Conservation (phyloP, 192 early-diverging fungal species). For the Coemansia sp. region DNA sequence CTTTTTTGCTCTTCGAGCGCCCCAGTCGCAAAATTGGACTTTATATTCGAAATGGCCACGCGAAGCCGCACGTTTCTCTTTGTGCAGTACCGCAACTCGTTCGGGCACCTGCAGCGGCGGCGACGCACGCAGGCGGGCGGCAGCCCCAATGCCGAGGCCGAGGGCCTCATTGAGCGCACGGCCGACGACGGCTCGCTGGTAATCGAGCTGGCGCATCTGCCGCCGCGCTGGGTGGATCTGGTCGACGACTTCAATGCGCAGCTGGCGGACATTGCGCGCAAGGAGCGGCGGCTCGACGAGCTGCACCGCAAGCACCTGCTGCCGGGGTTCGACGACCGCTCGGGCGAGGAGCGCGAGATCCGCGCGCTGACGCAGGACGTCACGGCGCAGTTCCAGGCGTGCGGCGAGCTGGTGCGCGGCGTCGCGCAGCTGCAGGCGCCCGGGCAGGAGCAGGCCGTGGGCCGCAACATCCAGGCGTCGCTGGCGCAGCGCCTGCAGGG, state of each 20-base stretch:
- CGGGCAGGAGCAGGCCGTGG: constrained; percentile 63
- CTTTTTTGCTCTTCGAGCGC: no score
- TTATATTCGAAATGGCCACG: constrained; percentile 62
- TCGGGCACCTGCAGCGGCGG: constrained; percentile 59
- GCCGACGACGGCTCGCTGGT: constrained; percentile 74
- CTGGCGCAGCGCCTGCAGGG: constrained; percentile 90
- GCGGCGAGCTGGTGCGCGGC: constrained; percentile 74
- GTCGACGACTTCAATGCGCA: constrained; percentile 81
- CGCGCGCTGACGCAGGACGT: constrained; percentile 78
- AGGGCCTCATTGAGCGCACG: constrained; percentile 55
- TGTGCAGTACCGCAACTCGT: constrained; percentile 89
- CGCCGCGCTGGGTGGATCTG: constrained; percentile 91
- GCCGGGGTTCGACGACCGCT: constrained; percentile 91
- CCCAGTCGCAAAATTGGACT: neutral
- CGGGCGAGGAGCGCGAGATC: constrained; percentile 74
- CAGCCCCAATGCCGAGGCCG: constrained; percentile 22
- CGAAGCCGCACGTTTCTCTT: constrained; percentile 88
- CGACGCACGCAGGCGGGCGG: constrained; percentile 19
- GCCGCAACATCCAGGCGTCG: constrained; percentile 83
- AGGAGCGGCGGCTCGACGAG: constrained; percentile 59
- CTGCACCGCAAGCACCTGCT: constrained; percentile 86
- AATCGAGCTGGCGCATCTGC: constrained; percentile 84
- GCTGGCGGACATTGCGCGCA: constrained; percentile 61
- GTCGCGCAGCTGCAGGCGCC: constrained; percentile 56
- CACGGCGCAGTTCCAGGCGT: constrained; percentile 81